These are phyloP conservation scores for Cryomyces minteri DNA, from an alignment of 495 filamentous ascomycete species.

Conservation along the genomic window DNA sequence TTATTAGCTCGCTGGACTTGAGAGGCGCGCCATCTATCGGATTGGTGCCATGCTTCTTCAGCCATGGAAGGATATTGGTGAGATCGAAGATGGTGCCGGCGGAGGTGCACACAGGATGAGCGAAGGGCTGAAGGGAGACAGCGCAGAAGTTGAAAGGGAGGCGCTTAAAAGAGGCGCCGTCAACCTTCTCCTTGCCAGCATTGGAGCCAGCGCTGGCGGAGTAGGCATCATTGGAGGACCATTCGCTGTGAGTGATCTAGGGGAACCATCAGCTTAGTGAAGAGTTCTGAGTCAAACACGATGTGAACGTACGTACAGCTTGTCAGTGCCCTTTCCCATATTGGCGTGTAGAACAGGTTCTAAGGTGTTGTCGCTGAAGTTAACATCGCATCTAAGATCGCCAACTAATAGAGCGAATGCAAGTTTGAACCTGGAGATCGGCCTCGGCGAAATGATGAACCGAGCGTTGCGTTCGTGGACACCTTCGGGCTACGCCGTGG, in stretches of 20 bases:
- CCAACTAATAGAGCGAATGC: too few species aligned
- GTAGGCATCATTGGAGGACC: conserved; percentile 79
- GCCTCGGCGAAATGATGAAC: too few species aligned
- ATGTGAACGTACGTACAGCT: too few species aligned
- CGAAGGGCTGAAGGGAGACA: conserved; percentile 70
- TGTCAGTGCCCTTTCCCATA: too few species aligned
- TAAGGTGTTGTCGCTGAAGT: too few species aligned
- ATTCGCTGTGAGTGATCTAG: conserved; percentile 86
- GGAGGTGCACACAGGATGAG: conserved; percentile 24
- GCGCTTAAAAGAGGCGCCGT: conserved; percentile 55
- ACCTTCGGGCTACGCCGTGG: too few species aligned
- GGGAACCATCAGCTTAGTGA: not conserved
- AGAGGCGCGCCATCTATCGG: conserved; percentile 69
- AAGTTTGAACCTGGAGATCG: too few species aligned
- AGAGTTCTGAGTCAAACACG: not conserved
- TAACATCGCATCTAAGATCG: too few species aligned
- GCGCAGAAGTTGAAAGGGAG: conserved; percentile 98
- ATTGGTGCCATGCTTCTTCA: conserved; percentile 82
- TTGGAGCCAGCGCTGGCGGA: conserved; percentile 57
- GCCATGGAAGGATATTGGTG: conserved; percentile 46
- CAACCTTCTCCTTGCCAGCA: conserved; percentile 29
- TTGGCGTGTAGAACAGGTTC: too few species aligned
- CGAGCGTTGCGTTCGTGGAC: too few species aligned
- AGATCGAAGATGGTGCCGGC: conserved; percentile 23
- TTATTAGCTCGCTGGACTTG: conserved; percentile 67